A percentile compares a stretch with the other conserved stretches of the same genome.
Evolutionary conservation across 2,329 filamentous ascomycete species (phyloP).

Genomic region (Didymellaceae sp.): DNA sequence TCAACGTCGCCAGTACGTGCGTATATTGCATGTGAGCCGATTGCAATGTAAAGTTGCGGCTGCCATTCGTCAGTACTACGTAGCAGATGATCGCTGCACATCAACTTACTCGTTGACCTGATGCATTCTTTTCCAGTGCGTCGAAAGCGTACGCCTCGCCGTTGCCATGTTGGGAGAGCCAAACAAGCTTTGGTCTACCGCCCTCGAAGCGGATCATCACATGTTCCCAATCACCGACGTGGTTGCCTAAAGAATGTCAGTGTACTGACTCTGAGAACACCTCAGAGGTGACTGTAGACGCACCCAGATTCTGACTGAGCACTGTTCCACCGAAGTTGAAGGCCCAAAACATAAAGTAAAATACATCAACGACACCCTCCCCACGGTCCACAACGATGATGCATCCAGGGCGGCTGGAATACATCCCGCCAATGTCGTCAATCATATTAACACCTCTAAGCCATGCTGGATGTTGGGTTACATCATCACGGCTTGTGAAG

Average conservation of each 20-base stretch:
- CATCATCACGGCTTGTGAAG: constrained; percentile 48
- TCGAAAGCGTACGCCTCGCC: constrained; percentile 67
- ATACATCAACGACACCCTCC: constrained; percentile 59
- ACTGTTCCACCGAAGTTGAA: constrained; percentile 61
- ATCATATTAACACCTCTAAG: constrained; percentile 49
- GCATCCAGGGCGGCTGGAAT: constrained; percentile 51
- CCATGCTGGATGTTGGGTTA: constrained; percentile 46
- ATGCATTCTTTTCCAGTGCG: constrained; percentile 57
- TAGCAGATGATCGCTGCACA: background rate
- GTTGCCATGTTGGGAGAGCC: constrained; percentile 65
- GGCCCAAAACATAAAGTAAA: constrained; percentile 66
- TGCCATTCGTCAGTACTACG: constrained; percentile 5
- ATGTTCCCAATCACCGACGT: constrained; percentile 70
- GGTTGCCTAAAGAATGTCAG: constrained; percentile 49
- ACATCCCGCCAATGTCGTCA: background rate
- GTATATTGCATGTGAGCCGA: constrained; percentile 69
- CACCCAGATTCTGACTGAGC: constrained; percentile 46
- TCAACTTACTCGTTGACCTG: constrained; percentile 50
- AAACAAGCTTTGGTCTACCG: constrained; percentile 60
- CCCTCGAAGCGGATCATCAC: constrained; percentile 69
- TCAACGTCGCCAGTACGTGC: constrained; percentile 64
- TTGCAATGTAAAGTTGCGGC: constrained; percentile 60
- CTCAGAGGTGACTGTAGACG: background rate
- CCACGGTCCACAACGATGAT: constrained; percentile 65
- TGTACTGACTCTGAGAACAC: background rate